Base-by-base conservation (phyloP, 2,329 filamentous ascomycete species). In the Pseudogymnoascus sp. region DNA sequence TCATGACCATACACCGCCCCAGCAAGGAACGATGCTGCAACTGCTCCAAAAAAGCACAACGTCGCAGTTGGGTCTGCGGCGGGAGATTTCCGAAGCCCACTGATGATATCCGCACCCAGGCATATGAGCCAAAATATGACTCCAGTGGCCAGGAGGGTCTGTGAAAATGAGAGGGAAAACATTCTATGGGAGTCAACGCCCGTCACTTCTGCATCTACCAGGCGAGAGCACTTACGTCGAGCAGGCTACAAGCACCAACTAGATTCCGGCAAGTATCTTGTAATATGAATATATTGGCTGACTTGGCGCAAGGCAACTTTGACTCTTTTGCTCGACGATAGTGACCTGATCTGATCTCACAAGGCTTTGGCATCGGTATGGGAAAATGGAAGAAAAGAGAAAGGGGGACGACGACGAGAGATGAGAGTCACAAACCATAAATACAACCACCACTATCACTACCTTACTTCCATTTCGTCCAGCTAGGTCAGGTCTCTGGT, bases 281-380 rank as follows among this genome's bases (percentile, higher is more conserved):
- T 33, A 33, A 13, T 31, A 21, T 15, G n/a, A 19, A 15, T 57
- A 31, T 57, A 33, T 57, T 8, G 17, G 28, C 28, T 10, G 28
- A 33, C 17, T 57, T 57, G 50, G 50, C n/a, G n/a, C n/a, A 57
- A 57, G 50, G 50, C 50, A 33, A 57, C 28, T 57, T 57, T 33
- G 50, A 21, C 28, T 57, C 50, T 57, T 57, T 33, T 33, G 28
- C 28, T 57, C 31, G n/a, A 13, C 11, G 47, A 19, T 13, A 11
- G 28, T 19, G 28, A 33, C 13, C n/a, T 8, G 21, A 33, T n/a
- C n/a, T 13, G 26, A 7, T 33, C 26, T 33, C 50, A 7, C 17
- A 19, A 33, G 50, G 11, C 17, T 57, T 21, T 11, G 28, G 15
- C 6, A 33, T 19, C 50, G 47, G 5, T 31, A 33, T 33, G 9